Percentiles rank a stretch among this genome's conserved stretches.
Evolutionary conservation across 495 filamentous ascomycete genomes (phyloP).

Genomic region (Neurospora sublineolata): DNA sequence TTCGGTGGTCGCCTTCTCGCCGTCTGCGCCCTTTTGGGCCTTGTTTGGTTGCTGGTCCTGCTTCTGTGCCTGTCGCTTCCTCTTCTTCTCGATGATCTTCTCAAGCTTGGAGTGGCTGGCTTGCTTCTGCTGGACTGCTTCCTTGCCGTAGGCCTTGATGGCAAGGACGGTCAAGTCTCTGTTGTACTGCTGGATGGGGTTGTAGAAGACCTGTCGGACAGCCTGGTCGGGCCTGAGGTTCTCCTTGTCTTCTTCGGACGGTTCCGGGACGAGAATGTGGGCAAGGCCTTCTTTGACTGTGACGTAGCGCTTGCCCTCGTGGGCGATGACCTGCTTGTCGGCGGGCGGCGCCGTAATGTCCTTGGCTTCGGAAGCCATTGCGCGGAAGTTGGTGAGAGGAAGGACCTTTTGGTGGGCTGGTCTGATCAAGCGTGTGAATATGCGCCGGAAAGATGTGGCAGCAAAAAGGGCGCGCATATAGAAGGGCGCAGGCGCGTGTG

Average conservation of each 20-base stretch:
- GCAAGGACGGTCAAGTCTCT: constrained; percentile 86
- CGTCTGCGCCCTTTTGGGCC: constrained; percentile 10
- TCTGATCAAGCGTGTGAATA: constrained; percentile 3
- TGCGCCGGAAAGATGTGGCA: constrained; percentile 4
- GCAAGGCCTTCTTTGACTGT: constrained; percentile 36
- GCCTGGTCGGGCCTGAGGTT: constrained; percentile 22
- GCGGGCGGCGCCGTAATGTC: constrained; percentile 14
- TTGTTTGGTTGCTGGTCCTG: constrained; percentile 19
- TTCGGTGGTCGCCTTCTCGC: not conserved
- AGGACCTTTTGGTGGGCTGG: not conserved
- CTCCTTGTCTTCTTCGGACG: constrained; percentile 17
- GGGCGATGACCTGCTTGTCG: constrained; percentile 23
- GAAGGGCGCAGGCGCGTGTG: not conserved
- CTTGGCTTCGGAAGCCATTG: constrained; percentile 19
- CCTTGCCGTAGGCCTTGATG: constrained; percentile 72
- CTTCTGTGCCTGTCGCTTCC: constrained; percentile 28
- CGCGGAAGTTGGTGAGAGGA: not conserved
- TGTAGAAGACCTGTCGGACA: constrained; percentile 86
- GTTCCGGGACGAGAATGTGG: constrained; percentile 33
- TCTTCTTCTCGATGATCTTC: constrained; percentile 34
- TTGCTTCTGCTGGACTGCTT: constrained; percentile 41
- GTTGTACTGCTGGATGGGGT: constrained; percentile 98
- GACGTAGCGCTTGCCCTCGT: constrained; percentile 29
- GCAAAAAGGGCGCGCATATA: constrained; percentile 4
- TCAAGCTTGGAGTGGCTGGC: constrained; percentile 27